Percentiles rank a stretch among this genome's conserved stretches.
Conservation (phyloP, 192 early-diverging fungal species). For the Entomortierella beljakovae region DNA sequence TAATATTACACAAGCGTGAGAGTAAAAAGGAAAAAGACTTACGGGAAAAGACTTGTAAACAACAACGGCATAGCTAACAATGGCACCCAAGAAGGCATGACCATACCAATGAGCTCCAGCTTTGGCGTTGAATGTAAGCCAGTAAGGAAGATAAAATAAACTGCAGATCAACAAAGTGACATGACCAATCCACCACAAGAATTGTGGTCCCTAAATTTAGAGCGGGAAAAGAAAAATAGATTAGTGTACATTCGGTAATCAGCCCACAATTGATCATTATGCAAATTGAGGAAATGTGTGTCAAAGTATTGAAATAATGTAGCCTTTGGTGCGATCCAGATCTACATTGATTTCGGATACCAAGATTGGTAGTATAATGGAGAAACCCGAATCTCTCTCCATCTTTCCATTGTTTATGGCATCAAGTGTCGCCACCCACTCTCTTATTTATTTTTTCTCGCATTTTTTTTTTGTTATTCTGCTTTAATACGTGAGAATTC, state of each 20-base stretch:
- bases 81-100: conserved; percentile 73
- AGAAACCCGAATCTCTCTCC: too few species aligned
- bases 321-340: too few species aligned
- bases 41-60: conserved; percentile 83
- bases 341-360: too few species aligned
- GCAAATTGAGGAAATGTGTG: neutral
- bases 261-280: neutral
- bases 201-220: conserved; percentile 60
- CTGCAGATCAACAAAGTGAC: conserved; percentile 56
- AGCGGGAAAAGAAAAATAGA: too few species aligned
- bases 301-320: too few species aligned
- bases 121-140: conserved; percentile 56
- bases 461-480: conserved; percentile 1
- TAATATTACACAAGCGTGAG: too few species aligned
- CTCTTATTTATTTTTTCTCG: neutral
- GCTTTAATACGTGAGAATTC: neutral
- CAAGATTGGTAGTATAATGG: too few species aligned
- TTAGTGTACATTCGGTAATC: neutral
- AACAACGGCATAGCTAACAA: conserved; percentile 80
- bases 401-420: too few species aligned
- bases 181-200: conserved; percentile 66
- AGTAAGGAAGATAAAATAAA: conserved; percentile 52
- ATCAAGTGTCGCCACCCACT: too few species aligned
- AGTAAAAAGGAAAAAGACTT: conserved; percentile 51
- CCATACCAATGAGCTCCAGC: conserved; percentile 61